These are phyloP conservation scores for Alternaria longipes DNA, from an alignment of 2,329 filamentous ascomycete genomes.

Conservation along the genomic window DNA sequence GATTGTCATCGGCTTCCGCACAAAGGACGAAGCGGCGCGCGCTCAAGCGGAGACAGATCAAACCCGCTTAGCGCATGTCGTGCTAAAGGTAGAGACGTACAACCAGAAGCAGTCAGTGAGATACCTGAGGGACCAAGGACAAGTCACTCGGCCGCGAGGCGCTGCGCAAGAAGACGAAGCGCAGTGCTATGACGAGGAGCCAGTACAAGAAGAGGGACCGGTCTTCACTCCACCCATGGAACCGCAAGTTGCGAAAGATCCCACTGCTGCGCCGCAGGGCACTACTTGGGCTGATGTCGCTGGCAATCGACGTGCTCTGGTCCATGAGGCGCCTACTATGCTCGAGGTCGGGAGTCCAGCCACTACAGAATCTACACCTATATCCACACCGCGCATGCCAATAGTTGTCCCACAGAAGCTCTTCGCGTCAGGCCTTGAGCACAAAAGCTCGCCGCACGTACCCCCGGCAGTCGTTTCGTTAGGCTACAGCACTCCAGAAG, in stretches of 20 bases:
- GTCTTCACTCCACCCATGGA: neutral
- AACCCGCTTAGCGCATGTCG: slow-evolving; percentile 15
- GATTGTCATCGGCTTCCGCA: slow-evolving; percentile 24
- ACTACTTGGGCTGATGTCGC: slow-evolving; percentile 22
- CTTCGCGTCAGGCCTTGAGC: neutral
- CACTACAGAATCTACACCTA: neutral
- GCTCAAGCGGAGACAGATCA: slow-evolving; percentile 23
- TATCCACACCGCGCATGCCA: neutral
- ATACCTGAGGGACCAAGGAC: slow-evolving; percentile 11
- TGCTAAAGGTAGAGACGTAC: slow-evolving; percentile 28
- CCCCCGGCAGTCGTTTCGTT: neutral
- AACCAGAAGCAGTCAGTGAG: slow-evolving; percentile 23
- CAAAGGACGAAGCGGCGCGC: slow-evolving; percentile 9
- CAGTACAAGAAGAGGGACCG: neutral
- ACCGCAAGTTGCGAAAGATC: neutral
- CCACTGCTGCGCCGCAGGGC: neutral
- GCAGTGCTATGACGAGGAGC: neutral
- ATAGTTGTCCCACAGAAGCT: neutral
- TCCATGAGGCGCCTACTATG: neutral
- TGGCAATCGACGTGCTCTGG: neutral
- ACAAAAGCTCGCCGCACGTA: neutral
- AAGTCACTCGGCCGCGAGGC: neutral
- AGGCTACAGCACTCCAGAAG: slow-evolving; percentile 1
- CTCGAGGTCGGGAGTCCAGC: neutral
- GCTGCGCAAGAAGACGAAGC: neutral